Percentiles rank a stretch among this genome's conserved stretches.
Evolutionary conservation across 768 basidiomycete species (phyloP).

Genomic region (Scleroderma bovista): DNA sequence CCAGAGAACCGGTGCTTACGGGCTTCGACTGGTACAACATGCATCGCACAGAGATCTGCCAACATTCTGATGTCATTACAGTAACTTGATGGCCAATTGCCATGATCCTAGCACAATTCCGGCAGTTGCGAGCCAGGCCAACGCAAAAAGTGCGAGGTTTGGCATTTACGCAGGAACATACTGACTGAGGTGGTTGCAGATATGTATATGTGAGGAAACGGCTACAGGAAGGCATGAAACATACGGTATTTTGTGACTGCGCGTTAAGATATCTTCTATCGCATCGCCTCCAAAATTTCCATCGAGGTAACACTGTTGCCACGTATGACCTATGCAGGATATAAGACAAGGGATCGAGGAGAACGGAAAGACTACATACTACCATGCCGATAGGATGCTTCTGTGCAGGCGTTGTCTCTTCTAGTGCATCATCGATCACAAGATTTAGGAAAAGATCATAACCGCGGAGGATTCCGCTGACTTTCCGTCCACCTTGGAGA

Average conservation of each 20-base stretch:
- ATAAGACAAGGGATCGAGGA: background rate
- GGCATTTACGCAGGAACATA: background rate
- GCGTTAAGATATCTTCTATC: constrained; percentile 20
- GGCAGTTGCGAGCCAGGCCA: no score
- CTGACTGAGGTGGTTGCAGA: background rate
- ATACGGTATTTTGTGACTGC: no score
- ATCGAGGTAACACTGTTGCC: constrained; percentile 96
- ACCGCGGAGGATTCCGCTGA: constrained; percentile 90
- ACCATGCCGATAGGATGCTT: constrained; percentile 90
- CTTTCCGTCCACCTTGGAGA: constrained; percentile 91
- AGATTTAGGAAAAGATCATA: constrained; percentile 99
- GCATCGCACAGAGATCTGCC: no score
- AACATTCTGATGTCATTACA: no score
- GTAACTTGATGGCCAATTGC: no score
- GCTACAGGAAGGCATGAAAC: no score
- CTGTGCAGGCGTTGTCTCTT: constrained; percentile 86
- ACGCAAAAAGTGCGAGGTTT: background rate
- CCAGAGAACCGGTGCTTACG: no score
- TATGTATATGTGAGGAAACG: background rate
- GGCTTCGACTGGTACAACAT: no score
- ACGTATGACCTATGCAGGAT: constrained; percentile 70
- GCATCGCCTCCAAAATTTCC: constrained; percentile 74
- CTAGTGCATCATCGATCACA: constrained; percentile 91
- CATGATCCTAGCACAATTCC: no score
- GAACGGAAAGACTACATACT: constrained; percentile 44